phyloP scores from a whole-genome alignment of 106 monocot species.

The Allium sativum region DNA sequence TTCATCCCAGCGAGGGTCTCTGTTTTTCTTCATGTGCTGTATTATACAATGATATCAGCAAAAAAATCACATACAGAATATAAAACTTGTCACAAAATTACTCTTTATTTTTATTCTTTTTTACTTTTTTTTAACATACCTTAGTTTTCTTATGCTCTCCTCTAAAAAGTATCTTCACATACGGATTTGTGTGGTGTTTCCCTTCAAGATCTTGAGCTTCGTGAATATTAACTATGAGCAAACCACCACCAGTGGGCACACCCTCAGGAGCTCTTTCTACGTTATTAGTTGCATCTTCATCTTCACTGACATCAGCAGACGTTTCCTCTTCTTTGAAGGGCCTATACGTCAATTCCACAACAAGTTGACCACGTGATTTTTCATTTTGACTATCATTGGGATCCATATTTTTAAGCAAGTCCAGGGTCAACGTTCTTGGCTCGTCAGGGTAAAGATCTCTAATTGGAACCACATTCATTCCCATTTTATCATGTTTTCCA shows the following conservation, averaged over 20 bases:
- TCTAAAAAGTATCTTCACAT: constrained; percentile 57
- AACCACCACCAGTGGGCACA: constrained; percentile 63
- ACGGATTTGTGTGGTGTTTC: constrained; percentile 86
- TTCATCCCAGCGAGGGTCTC: constrained; percentile 86
- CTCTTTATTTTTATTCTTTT: no score
- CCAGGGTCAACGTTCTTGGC: constrained; percentile 47
- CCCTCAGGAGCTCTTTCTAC: constrained; percentile 64
- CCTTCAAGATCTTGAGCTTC: constrained; percentile 89
- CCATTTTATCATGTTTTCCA: constrained; percentile 82
- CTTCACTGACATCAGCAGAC: constrained; percentile 16
- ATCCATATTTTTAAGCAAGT: constrained; percentile 81
- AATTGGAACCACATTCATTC: constrained; percentile 57
- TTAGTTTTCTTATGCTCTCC: constrained; percentile 83
- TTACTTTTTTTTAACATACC: constrained; percentile 23
- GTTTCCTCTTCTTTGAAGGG: constrained; percentile 71
- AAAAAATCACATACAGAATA: neutral
- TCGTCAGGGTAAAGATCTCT: constrained; percentile 70
- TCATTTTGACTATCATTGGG: constrained; percentile 31
- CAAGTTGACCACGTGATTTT: constrained; percentile 44
- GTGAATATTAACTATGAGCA: constrained; percentile 66
- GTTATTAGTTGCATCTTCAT: neutral
- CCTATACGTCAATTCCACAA: constrained; percentile 65
- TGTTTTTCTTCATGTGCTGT: constrained; percentile 90
- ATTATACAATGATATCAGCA: neutral
- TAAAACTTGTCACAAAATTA: neutral